These are phyloP conservation scores for Sonneratia alba DNA, from an alignment of 345 rosid species.

Conservation along the genomic window DNA sequence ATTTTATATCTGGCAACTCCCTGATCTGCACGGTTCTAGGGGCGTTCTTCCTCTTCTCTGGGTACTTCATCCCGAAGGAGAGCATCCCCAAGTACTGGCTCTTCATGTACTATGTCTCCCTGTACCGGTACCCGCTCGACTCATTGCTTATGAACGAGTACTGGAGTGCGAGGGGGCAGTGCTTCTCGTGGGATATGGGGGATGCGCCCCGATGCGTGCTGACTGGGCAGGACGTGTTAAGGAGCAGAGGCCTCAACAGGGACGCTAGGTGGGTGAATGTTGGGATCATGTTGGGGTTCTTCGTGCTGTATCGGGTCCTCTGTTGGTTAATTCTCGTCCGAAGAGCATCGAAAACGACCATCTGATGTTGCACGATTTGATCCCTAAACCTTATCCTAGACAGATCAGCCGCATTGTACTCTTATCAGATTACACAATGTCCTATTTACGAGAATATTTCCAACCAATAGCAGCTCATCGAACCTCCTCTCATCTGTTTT, in stretches of 20 bases:
- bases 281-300: conserved; percentile 82
- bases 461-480: no score
- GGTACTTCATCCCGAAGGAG: conserved; percentile 84
- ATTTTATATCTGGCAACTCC: conserved; percentile 75
- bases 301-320: conserved; percentile 64
- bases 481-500: no score
- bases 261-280: conserved; percentile 72
- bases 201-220: conserved; percentile 29
- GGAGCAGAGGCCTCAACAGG: conserved; percentile 56
- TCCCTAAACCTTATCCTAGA: not conserved
- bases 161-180: conserved; percentile 51
- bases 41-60: conserved; percentile 79
- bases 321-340: conserved; percentile 67
- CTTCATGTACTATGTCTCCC: conserved; percentile 85
- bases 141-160: conserved; percentile 65
- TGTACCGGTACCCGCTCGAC: conserved; percentile 79
- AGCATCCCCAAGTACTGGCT: conserved; percentile 77
- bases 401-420: no score
- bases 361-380: conserved; percentile 5
- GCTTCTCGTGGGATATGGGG: conserved; percentile 44
- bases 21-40: conserved; percentile 79
- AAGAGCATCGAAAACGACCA: conserved; percentile 59
- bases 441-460: no score
- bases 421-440: no score
- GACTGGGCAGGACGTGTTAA: conserved; percentile 63